Conservation (phyloP, 495 filamentous ascomycete species). For the Hypoxylon lienhwacheense region DNA sequence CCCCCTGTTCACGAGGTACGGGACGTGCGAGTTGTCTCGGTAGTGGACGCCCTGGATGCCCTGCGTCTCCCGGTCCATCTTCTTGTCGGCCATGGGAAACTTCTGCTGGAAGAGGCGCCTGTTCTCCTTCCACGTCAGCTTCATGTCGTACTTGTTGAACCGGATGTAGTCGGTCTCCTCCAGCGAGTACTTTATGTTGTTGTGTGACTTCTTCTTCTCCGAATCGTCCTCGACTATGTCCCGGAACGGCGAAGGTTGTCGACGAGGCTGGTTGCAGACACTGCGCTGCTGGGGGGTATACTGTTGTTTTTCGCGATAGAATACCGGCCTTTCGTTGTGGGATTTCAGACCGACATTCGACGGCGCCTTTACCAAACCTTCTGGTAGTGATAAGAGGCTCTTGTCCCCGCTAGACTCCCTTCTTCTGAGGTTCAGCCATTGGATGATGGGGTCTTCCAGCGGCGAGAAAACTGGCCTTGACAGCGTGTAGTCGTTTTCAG, state of each 20-base stretch:
- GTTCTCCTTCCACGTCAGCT: slow-evolving; percentile 38
- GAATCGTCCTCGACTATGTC: background rate
- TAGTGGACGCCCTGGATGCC: slow-evolving; percentile 46
- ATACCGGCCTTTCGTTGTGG: background rate
- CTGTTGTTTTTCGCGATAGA: slow-evolving; percentile 12
- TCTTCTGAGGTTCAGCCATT: slow-evolving; percentile 27
- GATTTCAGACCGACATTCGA: background rate
- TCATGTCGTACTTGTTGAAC: slow-evolving; percentile 43
- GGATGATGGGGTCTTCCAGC: slow-evolving; percentile 26
- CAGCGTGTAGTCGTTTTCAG: slow-evolving; percentile 3
- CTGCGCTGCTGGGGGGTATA: background rate
- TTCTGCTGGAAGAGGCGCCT: slow-evolving; percentile 31
- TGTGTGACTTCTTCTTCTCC: slow-evolving; percentile 18
- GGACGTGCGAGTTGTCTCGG: slow-evolving; percentile 40
- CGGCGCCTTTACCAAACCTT: background rate
- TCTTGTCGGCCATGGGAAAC: slow-evolving; percentile 31
- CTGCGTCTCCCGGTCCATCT: slow-evolving; percentile 21
- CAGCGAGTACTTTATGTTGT: slow-evolving; percentile 39
- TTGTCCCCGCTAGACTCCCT: slow-evolving; percentile 11
- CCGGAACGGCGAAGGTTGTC: background rate
- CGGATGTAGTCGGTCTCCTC: slow-evolving; percentile 43
- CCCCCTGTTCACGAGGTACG: slow-evolving; percentile 22
- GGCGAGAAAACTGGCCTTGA: background rate
- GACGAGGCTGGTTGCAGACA: background rate
- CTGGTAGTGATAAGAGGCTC: slow-evolving; percentile 22